Conservation (phyloP, 1,284 basidiomycete species). For the Ceratorhiza oryzae-sativae region DNA sequence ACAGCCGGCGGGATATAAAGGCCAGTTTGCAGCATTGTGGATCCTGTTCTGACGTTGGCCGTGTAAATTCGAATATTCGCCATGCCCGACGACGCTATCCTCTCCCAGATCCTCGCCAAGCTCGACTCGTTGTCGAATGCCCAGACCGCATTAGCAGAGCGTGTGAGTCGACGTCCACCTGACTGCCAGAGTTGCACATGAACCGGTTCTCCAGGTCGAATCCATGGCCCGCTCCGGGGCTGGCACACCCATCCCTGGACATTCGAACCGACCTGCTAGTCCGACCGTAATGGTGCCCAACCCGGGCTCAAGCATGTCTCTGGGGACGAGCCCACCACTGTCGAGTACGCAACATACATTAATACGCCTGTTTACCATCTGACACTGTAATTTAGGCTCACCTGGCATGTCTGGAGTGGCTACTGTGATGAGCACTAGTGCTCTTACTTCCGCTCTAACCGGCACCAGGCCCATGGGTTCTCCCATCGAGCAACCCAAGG, state of each 20-base stretch:
- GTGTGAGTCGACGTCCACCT: slow-evolving; percentile 56
- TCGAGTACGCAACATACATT: slow-evolving; percentile 36
- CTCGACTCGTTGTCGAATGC: slow-evolving; percentile 71
- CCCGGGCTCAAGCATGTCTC: slow-evolving; percentile 30
- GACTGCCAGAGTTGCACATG: neutral
- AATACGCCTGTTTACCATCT: slow-evolving; percentile 15
- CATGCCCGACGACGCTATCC: slow-evolving; percentile 62
- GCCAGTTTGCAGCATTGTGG: neutral
- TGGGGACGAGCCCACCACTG: slow-evolving; percentile 11
- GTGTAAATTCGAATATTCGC: neutral
- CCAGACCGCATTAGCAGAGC: slow-evolving; percentile 75
- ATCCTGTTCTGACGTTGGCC: slow-evolving; percentile 14
- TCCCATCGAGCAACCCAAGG: slow-evolving; percentile 67
- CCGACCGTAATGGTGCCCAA: slow-evolving; percentile 39
- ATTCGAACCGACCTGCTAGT: slow-evolving; percentile 41
- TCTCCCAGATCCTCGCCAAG: slow-evolving; percentile 74
- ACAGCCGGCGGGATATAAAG: slow-evolving; percentile 17
- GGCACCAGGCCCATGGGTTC: slow-evolving; percentile 39
- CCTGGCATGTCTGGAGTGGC: slow-evolving; percentile 48
- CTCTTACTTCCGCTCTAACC: slow-evolving; percentile 43
- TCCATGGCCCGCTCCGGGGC: slow-evolving; percentile 34
- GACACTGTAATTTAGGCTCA: slow-evolving; percentile 43
- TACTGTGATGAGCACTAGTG: slow-evolving; percentile 46
- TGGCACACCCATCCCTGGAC: slow-evolving; percentile 37
- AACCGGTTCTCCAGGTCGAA: slow-evolving; percentile 36